These are phyloP conservation scores for Tubosaeta sp. DNA, from an alignment of 768 basidiomycete species.

Conservation along the genomic window DNA sequence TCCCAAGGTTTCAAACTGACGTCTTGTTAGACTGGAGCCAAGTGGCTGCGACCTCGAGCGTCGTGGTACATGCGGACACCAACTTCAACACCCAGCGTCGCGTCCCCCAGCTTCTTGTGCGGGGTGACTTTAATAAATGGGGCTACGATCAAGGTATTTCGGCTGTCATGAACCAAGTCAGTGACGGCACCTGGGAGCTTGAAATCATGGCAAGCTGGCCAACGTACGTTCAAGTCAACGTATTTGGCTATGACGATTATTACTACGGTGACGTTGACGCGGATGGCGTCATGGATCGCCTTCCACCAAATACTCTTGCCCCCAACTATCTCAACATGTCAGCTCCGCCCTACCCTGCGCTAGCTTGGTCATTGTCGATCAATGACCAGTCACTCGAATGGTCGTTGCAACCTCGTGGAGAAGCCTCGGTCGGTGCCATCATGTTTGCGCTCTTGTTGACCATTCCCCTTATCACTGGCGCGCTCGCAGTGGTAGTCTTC, in stretches of 20 bases:
- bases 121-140: constrained; percentile 90
- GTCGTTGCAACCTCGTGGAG: constrained; percentile 77
- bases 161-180: constrained; percentile 60
- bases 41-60: constrained; percentile 53
- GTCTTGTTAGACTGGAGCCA: constrained; percentile 67
- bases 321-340: constrained; percentile 91
- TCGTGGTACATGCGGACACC: constrained; percentile 75
- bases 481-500: constrained; percentile 79
- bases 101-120: constrained; percentile 81
- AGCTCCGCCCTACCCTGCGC: constrained; percentile 80
- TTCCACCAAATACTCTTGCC: constrained; percentile 82
- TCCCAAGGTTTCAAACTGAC: constrained; percentile 2
- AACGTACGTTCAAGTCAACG: constrained; percentile 83
- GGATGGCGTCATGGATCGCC: constrained; percentile 85
- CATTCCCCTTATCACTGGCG: constrained; percentile 83
- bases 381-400: constrained; percentile 76
- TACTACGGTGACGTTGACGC: constrained; percentile 89
- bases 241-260: constrained; percentile 87
- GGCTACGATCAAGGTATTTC: constrained; percentile 83
- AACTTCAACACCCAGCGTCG: constrained; percentile 61
- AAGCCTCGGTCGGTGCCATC: constrained; percentile 75
- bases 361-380: constrained; percentile 82
- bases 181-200: constrained; percentile 73
- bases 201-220: constrained; percentile 92
- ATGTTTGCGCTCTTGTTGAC: constrained; percentile 81